phyloP scores from a whole-genome alignment of 345 rosid genomes.

The Nasturtium officinale region DNA sequence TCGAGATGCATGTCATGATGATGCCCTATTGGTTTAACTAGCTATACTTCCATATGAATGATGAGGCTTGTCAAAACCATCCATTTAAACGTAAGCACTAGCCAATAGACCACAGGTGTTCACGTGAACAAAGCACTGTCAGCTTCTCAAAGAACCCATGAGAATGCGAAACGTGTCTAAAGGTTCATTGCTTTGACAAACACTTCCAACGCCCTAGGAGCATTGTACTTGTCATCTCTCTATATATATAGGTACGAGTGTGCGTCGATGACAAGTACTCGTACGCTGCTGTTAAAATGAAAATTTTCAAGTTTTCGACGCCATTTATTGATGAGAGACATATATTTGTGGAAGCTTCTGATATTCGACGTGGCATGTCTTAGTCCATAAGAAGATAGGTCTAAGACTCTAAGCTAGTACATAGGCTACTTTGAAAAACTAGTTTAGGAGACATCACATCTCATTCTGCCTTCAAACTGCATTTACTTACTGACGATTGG shows the following conservation, averaged over 20 bases:
- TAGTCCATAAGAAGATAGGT: slow-evolving; percentile 19
- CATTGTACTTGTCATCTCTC: too few species aligned
- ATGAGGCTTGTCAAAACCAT: slow-evolving; percentile 25
- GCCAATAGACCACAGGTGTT: slow-evolving; percentile 7
- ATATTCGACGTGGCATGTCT: slow-evolving; percentile 22
- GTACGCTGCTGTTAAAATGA: neutral
- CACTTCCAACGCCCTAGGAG: slow-evolving; percentile 37
- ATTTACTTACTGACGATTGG: slow-evolving; percentile 25
- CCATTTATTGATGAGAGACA: slow-evolving; percentile 26
- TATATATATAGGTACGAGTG: neutral
- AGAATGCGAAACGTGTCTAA: slow-evolving; percentile 37
- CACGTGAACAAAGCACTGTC: slow-evolving; percentile 37
- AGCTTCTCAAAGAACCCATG: slow-evolving; percentile 24
- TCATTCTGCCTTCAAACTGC: slow-evolving; percentile 5
- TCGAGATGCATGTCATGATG: slow-evolving; percentile 14
- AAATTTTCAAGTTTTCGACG: neutral
- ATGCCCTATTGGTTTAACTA: slow-evolving; percentile 16
- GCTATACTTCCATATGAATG: neutral
- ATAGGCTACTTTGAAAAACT: slow-evolving; percentile 20
- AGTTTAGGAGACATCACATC: slow-evolving; percentile 43
- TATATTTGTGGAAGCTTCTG: slow-evolving; percentile 26
- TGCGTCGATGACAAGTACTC: neutral
- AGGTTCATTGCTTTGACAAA: slow-evolving; percentile 10
- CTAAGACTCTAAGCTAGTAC: slow-evolving; percentile 7
- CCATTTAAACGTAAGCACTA: slow-evolving; percentile 18